Evolutionary conservation across 73 alveolate genomes (phyloP).

Genomic region (Paramecium caudatum): DNA sequence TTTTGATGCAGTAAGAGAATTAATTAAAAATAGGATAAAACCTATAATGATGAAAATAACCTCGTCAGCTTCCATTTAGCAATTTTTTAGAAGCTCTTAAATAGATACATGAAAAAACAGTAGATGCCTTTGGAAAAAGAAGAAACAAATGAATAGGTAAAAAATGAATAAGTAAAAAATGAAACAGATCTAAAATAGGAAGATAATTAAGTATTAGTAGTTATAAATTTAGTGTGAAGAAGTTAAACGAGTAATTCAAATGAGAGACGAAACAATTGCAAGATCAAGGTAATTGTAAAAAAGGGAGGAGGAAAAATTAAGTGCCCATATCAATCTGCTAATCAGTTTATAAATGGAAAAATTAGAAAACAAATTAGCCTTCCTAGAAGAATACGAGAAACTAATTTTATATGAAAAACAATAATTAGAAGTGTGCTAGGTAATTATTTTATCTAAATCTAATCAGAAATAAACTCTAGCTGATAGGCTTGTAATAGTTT

Average conservation of each 20-base stretch:
- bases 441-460: neutral
- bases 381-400: constrained; percentile 74
- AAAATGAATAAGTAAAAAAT: neutral
- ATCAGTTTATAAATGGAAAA: constrained; percentile 67
- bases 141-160: neutral
- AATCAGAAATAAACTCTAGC: constrained; percentile 58
- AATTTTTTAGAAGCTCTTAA: neutral
- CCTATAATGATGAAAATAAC: constrained; percentile 31
- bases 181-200: constrained; percentile 33
- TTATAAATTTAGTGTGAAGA: constrained; percentile 44
- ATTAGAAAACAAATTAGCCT: constrained; percentile 64
- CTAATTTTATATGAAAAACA: constrained; percentile 65
- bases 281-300: constrained; percentile 68
- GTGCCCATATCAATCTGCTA: constrained; percentile 49
- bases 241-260: constrained; percentile 8
- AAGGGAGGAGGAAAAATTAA: constrained; percentile 70
- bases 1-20: constrained; percentile 45
- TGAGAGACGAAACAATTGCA: constrained; percentile 59
- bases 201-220: neutral
- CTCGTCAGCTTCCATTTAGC: constrained; percentile 65
- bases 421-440: constrained; percentile 61
- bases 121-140: neutral
- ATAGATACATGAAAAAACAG: constrained; percentile 30
- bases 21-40: neutral
- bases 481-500: constrained; percentile 32